A percentile compares a stretch with the other conserved stretches of the same genome.
These are phyloP conservation scores for Tilletia walkeri DNA, from an alignment of 1,284 basidiomycete species.

Conservation along the genomic window DNA sequence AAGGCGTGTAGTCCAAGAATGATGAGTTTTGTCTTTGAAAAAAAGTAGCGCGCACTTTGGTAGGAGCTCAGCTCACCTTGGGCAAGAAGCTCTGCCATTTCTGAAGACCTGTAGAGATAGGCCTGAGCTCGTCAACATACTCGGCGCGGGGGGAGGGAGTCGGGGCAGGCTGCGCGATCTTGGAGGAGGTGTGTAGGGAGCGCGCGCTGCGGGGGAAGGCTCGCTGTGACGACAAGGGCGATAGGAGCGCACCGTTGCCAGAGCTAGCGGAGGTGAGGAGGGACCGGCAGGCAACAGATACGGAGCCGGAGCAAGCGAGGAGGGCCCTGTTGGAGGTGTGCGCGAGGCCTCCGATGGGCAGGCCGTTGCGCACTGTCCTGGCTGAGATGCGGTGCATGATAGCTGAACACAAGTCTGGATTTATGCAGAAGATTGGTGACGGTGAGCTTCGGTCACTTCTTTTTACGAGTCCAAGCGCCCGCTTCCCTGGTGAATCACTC, in stretches of 20 bases:
- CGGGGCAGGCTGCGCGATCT: slow-evolving; percentile 25
- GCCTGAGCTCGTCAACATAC: slow-evolving; percentile 37
- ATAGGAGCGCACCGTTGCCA: background rate
- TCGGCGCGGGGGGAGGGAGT: slow-evolving; percentile 33
- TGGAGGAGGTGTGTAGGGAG: slow-evolving; percentile 3
- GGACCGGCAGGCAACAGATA: background rate
- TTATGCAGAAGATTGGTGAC: no score
- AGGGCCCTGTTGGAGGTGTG: background rate
- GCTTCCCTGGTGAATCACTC: no score
- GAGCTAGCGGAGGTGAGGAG: slow-evolving; percentile 6
- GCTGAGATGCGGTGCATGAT: slow-evolving; percentile 15
- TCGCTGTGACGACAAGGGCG: background rate
- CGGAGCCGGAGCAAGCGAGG: slow-evolving; percentile 13
- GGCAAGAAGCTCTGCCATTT: slow-evolving; percentile 50
- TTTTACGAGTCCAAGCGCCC: no score
- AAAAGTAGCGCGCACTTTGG: no score
- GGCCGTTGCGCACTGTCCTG: slow-evolving; percentile 8
- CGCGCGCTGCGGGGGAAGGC: background rate
- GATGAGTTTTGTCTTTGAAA: no score
- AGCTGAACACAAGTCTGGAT: no score
- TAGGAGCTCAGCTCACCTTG: slow-evolving; percentile 27
- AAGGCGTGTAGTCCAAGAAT: background rate
- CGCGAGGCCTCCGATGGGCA: background rate
- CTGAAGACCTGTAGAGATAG: slow-evolving; percentile 42
- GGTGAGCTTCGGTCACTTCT: no score